Conservation (phyloP, 352 stramenopile genomes). For the Phytophthora multivora region DNA sequence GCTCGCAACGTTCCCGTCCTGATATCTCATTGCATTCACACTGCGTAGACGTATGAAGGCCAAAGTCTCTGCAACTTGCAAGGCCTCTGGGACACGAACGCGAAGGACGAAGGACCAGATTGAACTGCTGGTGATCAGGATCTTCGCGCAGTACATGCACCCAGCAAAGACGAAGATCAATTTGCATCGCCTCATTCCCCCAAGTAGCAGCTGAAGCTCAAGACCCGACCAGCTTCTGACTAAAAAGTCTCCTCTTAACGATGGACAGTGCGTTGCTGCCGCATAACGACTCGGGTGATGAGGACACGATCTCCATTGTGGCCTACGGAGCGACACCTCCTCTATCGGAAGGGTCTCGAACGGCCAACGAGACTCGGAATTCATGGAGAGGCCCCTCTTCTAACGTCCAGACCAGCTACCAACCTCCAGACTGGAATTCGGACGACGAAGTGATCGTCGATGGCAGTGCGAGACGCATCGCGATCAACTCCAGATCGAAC, state of each 20-base stretch:
- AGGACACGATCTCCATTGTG: slow-evolving; percentile 32
- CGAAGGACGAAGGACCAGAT: slow-evolving; percentile 25
- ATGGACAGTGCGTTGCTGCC: slow-evolving; percentile 31
- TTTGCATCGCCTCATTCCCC: slow-evolving; percentile 11
- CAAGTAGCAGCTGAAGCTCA: slow-evolving; percentile 16
- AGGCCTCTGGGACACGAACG: slow-evolving; percentile 13
- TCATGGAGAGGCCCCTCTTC: slow-evolving; percentile 22
- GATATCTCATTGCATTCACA: slow-evolving; percentile 24
- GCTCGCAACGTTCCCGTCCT: slow-evolving; percentile 20
- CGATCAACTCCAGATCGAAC: slow-evolving; percentile 11
- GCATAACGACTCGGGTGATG: slow-evolving; percentile 12
- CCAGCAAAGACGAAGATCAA: neutral
- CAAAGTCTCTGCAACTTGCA: slow-evolving; percentile 9
- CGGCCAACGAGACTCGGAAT: slow-evolving; percentile 6
- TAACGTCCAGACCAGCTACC: slow-evolving; percentile 11
- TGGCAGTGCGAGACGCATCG: slow-evolving; percentile 27
- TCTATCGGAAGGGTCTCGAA: slow-evolving; percentile 1
- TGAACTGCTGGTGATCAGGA: slow-evolving; percentile 8
- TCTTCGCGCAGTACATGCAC: neutral
- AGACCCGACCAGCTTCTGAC: neutral
- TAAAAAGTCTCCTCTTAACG: neutral
- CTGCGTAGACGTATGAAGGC: slow-evolving; percentile 8
- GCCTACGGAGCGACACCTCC: slow-evolving; percentile 16
- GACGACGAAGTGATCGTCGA: slow-evolving; percentile 23
- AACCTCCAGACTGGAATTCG: slow-evolving; percentile 28